These are phyloP conservation scores for Pilobolus umbonatus DNA, from an alignment of 192 early-diverging fungal species.

Conservation along the genomic window DNA sequence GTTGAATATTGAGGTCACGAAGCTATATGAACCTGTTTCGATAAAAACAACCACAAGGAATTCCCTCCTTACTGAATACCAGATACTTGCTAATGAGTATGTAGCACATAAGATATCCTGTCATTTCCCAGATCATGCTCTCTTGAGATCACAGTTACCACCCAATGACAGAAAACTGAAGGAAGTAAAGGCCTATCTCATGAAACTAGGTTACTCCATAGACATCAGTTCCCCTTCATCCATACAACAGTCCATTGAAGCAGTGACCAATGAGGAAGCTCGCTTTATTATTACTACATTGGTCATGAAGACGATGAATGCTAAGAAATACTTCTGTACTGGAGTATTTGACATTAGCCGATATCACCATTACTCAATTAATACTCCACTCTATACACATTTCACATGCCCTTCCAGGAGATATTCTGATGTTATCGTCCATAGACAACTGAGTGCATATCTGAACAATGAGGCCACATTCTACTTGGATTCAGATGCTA, in stretches of 20 bases:
- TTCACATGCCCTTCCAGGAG: constrained; percentile 97
- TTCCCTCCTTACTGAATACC: constrained; percentile 97
- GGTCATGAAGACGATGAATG: constrained; percentile 90
- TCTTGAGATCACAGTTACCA: constrained; percentile 79
- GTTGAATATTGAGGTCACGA: constrained; percentile 88
- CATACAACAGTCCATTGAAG: constrained; percentile 53
- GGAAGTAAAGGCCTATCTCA: constrained; percentile 45
- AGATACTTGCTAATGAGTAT: constrained; percentile 93
- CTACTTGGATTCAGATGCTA: constrained; percentile 42
- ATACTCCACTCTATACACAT: constrained; percentile 92
- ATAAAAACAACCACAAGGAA: no score
- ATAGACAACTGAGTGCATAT: constrained; percentile 77
- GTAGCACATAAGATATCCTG: constrained; percentile 90
- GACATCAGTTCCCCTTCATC: constrained; percentile 56
- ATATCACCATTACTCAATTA: constrained; percentile 91
- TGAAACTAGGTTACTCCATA: constrained; percentile 71
- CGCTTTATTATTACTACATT: constrained; percentile 70
- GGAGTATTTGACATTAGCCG: constrained; percentile 70
- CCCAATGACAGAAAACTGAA: constrained; percentile 53
- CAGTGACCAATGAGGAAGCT: constrained; percentile 52
- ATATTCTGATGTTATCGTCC: constrained; percentile 94
- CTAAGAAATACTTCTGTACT: constrained; percentile 94
- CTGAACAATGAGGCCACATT: constrained; percentile 43
- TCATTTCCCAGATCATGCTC: constrained; percentile 87
- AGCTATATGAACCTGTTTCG: no score